phyloP scores from a whole-genome alignment of 1,139 yeast species.

The Taphrina deformans region DNA sequence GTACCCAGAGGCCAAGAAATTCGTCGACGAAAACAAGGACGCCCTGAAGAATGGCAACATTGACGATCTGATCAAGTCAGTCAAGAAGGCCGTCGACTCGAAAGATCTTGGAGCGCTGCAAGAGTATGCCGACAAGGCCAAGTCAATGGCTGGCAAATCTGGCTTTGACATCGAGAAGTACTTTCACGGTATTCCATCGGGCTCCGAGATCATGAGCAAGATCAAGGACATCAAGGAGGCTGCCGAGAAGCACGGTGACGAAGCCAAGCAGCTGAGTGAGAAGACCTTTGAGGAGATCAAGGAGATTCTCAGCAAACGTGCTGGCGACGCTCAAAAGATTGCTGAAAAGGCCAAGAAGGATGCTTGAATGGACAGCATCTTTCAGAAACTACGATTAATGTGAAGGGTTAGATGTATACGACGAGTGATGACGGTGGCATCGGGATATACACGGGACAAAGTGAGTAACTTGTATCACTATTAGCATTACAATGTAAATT shows the following conservation, averaged over 20 bases:
- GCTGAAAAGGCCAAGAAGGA: slow-evolving; percentile 34
- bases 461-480: not conserved
- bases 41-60: slow-evolving; percentile 31
- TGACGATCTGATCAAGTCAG: slow-evolving; percentile 20
- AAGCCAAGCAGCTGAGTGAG: slow-evolving; percentile 32
- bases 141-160: slow-evolving; percentile 20
- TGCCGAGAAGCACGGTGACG: slow-evolving; percentile 34
- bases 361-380: not conserved
- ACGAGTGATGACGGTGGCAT: not conserved
- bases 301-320: slow-evolving; percentile 21
- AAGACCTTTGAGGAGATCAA: slow-evolving; percentile 29
- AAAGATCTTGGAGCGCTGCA: slow-evolving; percentile 26
- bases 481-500: slow-evolving; percentile 2
- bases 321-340: slow-evolving; percentile 26
- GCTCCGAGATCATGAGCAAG: slow-evolving; percentile 24
- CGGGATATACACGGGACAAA: not conserved
- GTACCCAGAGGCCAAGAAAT: slow-evolving; percentile 30
- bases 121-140: slow-evolving; percentile 29
- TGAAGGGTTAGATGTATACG: not conserved
- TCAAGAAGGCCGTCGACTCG: slow-evolving; percentile 31
- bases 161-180: slow-evolving; percentile 19
- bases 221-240: slow-evolving; percentile 26
- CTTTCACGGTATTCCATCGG: slow-evolving; percentile 23
- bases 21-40: slow-evolving; percentile 30
- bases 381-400: not conserved